A percentile compares a stretch with the other conserved stretches of the same genome.
phyloP scores from a whole-genome alignment of 2,329 filamentous ascomycete genomes.

The Phyllosticta citribraziliensis region DNA sequence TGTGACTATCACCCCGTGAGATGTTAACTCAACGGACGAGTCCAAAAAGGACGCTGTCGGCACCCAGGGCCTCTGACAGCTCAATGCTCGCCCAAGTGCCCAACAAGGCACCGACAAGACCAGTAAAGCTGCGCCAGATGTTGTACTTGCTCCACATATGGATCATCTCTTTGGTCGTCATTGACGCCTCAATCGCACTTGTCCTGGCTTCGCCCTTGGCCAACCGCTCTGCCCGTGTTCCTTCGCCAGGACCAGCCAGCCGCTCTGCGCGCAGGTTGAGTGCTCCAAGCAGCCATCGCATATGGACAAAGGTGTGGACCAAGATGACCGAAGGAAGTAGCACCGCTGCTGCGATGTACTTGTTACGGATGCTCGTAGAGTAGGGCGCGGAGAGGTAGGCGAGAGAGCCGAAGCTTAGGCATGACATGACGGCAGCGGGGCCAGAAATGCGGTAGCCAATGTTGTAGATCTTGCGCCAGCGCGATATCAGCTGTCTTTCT shows the following conservation, averaged over 20 bases:
- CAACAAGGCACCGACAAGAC: not conserved
- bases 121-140: not conserved
- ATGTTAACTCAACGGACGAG: not conserved
- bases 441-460: not conserved
- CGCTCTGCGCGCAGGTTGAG: slow-evolving; percentile 3
- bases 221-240: not conserved
- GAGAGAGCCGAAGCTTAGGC: slow-evolving; percentile 1
- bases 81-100: not conserved
- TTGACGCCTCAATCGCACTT: not conserved
- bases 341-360: not conserved
- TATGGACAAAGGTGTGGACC: slow-evolving; percentile 6
- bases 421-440: not conserved
- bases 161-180: not conserved
- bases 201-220: slow-evolving; percentile 1
- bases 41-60: not conserved
- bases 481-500: not conserved
- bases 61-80: not conserved
- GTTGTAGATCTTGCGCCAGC: slow-evolving; percentile 5
- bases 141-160: slow-evolving; percentile 1
- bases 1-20: not conserved
- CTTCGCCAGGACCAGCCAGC: slow-evolving; percentile 1
- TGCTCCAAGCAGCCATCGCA: slow-evolving; percentile 3
- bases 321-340: slow-evolving; percentile 1
- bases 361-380: not conserved
- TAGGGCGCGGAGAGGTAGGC: not conserved